These are phyloP conservation scores for Lactarius pseudohatsudake DNA, from an alignment of 768 basidiomycete genomes.

Conservation along the genomic window DNA sequence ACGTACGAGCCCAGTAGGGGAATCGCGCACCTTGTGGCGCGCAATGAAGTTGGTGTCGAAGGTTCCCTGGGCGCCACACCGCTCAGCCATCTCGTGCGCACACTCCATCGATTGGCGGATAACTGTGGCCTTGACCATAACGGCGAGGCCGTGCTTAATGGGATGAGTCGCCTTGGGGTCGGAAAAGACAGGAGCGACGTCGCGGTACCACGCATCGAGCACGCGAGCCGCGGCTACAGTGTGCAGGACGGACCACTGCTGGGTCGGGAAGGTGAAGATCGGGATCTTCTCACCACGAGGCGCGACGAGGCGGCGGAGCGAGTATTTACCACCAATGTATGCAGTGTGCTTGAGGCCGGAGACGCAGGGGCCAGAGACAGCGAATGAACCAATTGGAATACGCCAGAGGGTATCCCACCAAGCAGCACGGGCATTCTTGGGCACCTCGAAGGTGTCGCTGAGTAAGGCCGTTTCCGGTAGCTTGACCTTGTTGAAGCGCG, in stretches of 20 bases:
- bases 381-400: slow-evolving; percentile 12
- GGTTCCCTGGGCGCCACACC: slow-evolving; percentile 20
- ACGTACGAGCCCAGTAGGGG: not conserved
- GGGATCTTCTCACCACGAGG: slow-evolving; percentile 2
- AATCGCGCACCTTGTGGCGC: slow-evolving; percentile 1
- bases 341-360: slow-evolving; percentile 18
- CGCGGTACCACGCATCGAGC: slow-evolving; percentile 17
- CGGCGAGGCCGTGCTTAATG: slow-evolving; percentile 12
- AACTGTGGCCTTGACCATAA: slow-evolving; percentile 18
- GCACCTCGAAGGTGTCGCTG: slow-evolving; percentile 39
- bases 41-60: slow-evolving; percentile 19
- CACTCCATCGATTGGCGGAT: slow-evolving; percentile 13
- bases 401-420: slow-evolving; percentile 52
- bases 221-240: slow-evolving; percentile 5
- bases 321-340: slow-evolving; percentile 15
- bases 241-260: slow-evolving; percentile 20
- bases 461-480: slow-evolving; percentile 51
- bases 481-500: slow-evolving; percentile 52
- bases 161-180: slow-evolving; percentile 1
- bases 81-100: slow-evolving; percentile 16
- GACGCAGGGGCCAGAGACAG: slow-evolving; percentile 12
- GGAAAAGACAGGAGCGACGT: not conserved
- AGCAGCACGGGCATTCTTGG: no score
- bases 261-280: slow-evolving; percentile 17
- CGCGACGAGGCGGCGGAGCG: slow-evolving; percentile 10